Conservation (phyloP, 2,329 filamentous ascomycete species). For the Xylaria multiplex region DNA sequence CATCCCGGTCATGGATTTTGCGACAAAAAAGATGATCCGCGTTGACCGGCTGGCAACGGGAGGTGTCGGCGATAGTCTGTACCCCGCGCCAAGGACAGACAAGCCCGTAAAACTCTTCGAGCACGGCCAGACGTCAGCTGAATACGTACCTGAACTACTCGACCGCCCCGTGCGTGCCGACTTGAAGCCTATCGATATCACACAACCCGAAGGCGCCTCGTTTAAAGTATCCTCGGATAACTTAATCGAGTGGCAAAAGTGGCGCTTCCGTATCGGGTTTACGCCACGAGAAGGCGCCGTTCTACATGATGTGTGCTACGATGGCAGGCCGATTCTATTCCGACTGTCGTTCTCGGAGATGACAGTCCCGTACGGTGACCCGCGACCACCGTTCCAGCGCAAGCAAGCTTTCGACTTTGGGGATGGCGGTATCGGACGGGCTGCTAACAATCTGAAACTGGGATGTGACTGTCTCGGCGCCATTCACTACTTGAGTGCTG, state of each 20-base stretch:
- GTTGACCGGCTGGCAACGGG: constrained; percentile 66
- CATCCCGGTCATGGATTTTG: constrained; percentile 67
- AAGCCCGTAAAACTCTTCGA: constrained; percentile 60
- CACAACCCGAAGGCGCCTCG: constrained; percentile 62
- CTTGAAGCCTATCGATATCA: constrained; percentile 76
- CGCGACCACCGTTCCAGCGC: constrained; percentile 68
- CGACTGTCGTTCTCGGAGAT: constrained; percentile 70
- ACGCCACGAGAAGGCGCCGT: constrained; percentile 70
- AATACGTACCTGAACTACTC: constrained; percentile 64
- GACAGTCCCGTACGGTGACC: constrained; percentile 70
- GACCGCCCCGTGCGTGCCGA: constrained; percentile 59
- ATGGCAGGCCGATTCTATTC: constrained; percentile 68
- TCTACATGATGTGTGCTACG: constrained; percentile 70
- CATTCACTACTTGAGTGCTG: constrained; percentile 66
- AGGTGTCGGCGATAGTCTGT: constrained; percentile 58
- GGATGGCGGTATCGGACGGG: constrained; percentile 71
- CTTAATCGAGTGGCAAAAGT: constrained; percentile 53
- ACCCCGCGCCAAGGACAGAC: constrained; percentile 38
- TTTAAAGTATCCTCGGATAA: constrained; percentile 48
- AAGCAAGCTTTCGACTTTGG: constrained; percentile 78
- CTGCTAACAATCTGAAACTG: constrained; percentile 72
- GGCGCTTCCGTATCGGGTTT: constrained; percentile 71
- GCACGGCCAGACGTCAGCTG: constrained; percentile 50
- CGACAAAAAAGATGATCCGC: constrained; percentile 64
- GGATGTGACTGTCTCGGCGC: constrained; percentile 76